Evolutionary conservation across 352 stramenopile species (phyloP), one percentile per base, ranked within the genome.

Genomic region (Phytophthora pluvialis): DNA sequence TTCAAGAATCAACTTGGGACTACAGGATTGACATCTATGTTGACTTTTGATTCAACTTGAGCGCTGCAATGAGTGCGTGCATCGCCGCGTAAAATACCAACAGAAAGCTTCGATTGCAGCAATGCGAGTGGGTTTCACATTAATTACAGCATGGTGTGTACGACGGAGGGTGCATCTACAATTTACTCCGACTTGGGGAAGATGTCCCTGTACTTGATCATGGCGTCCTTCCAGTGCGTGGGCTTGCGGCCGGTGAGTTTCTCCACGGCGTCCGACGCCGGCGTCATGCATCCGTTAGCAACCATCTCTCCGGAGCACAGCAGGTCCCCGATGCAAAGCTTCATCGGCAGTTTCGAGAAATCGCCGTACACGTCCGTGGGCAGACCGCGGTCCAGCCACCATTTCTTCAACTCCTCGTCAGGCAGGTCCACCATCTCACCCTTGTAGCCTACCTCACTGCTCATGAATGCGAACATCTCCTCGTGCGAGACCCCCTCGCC

Each of bases 401-500:
- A 75, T 16, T 40, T 61, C 16, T 57, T 40, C 12, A 77, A 43
- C 33, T 72, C 70, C 18, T 74, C 49, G 28, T 77, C 70, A 0
- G 64, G 18, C 60, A 74, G 63, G 52, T 74, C 64, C 1, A 77
- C 70, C 43, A 64, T 69, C 55, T 74, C 48, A 29, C 32, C 55
- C 45, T 74, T 68, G 54, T 72, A 77, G 4, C 69, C 64, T 11
- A 44, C 67, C 2, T 53, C 11, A 12, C 44, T 40, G 60, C 47
- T 61, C 64, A 74, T 77, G 7, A 36, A 72, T 5, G 74, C 64
- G 45, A 74, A 72, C 4, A 77, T 56, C 4, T 77, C 64, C 28
- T 67, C 35, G 44, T 77, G 48, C 6, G 47, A 59, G 9, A 77
- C 54, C 1, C 35, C 32, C 32, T 74, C 60, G 3, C 54, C 33